These are phyloP conservation scores for Asclepias syriaca DNA, from an alignment of 257 asterid genomes.

Conservation along the genomic window DNA sequence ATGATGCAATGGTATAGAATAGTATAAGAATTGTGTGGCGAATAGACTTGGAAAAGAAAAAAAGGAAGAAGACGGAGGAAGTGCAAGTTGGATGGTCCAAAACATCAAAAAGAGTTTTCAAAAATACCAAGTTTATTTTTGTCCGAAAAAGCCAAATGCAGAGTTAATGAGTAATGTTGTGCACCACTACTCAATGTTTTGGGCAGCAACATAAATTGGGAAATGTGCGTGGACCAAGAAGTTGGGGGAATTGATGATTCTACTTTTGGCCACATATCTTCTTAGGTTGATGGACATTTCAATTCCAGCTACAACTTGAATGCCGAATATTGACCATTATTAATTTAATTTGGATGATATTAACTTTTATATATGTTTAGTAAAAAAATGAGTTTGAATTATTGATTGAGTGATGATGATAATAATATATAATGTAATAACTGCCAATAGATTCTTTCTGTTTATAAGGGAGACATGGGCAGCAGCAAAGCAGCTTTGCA, in stretches of 20 bases:
- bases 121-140: neutral
- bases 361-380: no score
- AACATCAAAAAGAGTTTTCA: neutral
- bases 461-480: slow-evolving; percentile 4
- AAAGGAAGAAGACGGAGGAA: neutral
- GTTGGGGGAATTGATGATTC: neutral
- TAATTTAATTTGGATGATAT: no score
- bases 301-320: neutral
- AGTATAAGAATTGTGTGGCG: neutral
- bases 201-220: neutral
- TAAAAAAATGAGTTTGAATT: slow-evolving; percentile 1
- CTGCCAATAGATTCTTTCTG: slow-evolving; percentile 8
- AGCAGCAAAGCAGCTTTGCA: slow-evolving; percentile 7
- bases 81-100: neutral
- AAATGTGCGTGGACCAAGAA: slow-evolving; percentile 10
- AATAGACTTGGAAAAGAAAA: neutral
- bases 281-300: neutral
- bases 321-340: slow-evolving; percentile 15
- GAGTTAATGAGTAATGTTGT: neutral
- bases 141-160: neutral
- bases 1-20: no score
- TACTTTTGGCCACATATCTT: slow-evolving; percentile 3
- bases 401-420: neutral
- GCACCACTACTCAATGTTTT: neutral
- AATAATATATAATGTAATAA: neutral